phyloP scores from a whole-genome alignment of 2,329 filamentous ascomycete genomes.

The Tolypocladium capitatum region DNA sequence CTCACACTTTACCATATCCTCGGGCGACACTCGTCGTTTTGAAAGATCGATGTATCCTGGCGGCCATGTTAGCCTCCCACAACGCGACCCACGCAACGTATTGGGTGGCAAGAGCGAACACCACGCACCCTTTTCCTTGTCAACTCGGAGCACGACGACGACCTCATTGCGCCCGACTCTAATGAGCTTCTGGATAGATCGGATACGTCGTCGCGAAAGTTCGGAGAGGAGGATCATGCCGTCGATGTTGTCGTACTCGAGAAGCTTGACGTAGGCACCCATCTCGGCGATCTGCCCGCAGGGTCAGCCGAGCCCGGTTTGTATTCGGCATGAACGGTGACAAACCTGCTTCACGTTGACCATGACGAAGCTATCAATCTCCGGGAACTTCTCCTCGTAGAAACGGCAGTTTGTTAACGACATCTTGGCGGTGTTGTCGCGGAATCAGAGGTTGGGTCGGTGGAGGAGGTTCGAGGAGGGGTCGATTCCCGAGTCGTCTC shows the following conservation, averaged over 20 bases:
- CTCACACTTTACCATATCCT: conserved; percentile 97
- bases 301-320: background rate
- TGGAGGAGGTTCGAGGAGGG: conserved; percentile 15
- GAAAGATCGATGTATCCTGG: conserved; percentile 88
- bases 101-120: background rate
- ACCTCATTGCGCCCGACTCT: conserved; percentile 96
- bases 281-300: conserved; percentile 80
- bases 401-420: conserved; percentile 94
- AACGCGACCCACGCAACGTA: background rate
- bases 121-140: conserved; percentile 85
- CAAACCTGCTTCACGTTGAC: conserved; percentile 95
- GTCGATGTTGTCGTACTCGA: conserved; percentile 99
- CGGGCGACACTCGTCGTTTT: conserved; percentile 92
- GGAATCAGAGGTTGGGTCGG: conserved; percentile 10
- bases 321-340: conserved; percentile 2
- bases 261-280: conserved; percentile 98
- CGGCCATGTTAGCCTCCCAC: conserved; percentile 9
- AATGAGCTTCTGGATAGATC: conserved; percentile 98
- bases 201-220: conserved; percentile 92
- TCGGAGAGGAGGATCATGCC: conserved; percentile 99
- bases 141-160: conserved; percentile 93
- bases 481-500: conserved; percentile 13
- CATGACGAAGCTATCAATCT: conserved; percentile 99
- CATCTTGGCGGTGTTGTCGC: conserved; percentile 50
- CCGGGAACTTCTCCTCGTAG: conserved; percentile 87